These are phyloP conservation scores for Sarocladiaceae sp. DNA, from an alignment of 2,329 filamentous ascomycete species.

Conservation along the genomic window DNA sequence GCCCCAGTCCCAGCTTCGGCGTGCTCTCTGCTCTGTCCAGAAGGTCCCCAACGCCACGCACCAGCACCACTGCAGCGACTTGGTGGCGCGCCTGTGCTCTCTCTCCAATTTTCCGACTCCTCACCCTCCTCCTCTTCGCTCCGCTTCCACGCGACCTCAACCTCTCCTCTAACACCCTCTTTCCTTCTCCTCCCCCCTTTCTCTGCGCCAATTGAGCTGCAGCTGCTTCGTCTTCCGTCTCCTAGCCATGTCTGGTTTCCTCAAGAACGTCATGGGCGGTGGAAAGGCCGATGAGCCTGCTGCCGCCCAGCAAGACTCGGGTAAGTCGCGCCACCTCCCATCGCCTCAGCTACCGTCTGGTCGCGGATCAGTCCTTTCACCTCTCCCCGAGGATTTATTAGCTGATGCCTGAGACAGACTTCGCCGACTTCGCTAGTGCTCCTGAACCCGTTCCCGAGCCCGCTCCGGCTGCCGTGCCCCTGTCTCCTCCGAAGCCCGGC, in stretches of 20 bases:
- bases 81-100: not conserved
- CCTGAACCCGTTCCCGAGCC: constrained; percentile 57
- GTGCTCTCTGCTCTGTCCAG: no score
- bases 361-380: not conserved
- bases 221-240: constrained; percentile 11
- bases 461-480: constrained; percentile 38
- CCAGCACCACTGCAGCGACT: not conserved
- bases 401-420: constrained; percentile 52
- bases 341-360: not conserved
- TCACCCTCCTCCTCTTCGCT: constrained; percentile 6
- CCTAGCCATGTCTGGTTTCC: constrained; percentile 48
- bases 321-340: constrained; percentile 37
- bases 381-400: not conserved
- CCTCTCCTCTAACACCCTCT: not conserved
- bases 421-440: constrained; percentile 84
- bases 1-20: no score
- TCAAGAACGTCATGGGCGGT: constrained; percentile 66
- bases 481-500: constrained; percentile 38
- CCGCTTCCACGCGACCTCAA: not conserved
- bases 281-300: constrained; percentile 44
- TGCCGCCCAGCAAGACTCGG: constrained; percentile 52
- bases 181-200: not conserved
- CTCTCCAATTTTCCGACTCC: constrained; percentile 8
- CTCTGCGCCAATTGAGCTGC: constrained; percentile 15
- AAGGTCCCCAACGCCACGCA: not conserved